Conservation (phyloP, 345 rosid genomes). For the Arabidopsis arenosa region DNA sequence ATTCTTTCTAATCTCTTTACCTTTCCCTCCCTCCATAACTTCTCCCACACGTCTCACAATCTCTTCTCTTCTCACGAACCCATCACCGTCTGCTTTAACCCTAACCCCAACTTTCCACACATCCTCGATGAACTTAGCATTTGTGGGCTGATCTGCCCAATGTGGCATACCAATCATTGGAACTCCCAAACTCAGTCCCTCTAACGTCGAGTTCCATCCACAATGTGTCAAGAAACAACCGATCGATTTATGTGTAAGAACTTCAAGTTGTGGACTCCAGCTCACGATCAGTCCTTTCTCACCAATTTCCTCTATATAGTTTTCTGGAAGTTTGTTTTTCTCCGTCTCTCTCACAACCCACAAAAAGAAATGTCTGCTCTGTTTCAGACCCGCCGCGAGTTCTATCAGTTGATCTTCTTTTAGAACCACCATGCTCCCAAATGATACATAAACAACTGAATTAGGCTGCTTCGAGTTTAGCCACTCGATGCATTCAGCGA, state of each 20-base stretch:
- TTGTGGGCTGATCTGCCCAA: slow-evolving; percentile 46
- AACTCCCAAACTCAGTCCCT: slow-evolving; percentile 43
- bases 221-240: slow-evolving; percentile 63
- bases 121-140: slow-evolving; percentile 51
- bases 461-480: slow-evolving; percentile 50
- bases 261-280: slow-evolving; percentile 64
- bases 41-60: slow-evolving; percentile 53
- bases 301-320: slow-evolving; percentile 41
- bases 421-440: slow-evolving; percentile 58
- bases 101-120: slow-evolving; percentile 57
- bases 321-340: slow-evolving; percentile 46
- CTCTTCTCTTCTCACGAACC: slow-evolving; percentile 52
- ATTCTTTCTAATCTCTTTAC: slow-evolving; percentile 49
- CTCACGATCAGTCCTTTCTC: slow-evolving; percentile 53
- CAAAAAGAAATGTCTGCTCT: slow-evolving; percentile 43
- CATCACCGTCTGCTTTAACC: slow-evolving; percentile 42
- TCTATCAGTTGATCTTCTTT: slow-evolving; percentile 60
- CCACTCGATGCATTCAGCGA: slow-evolving; percentile 51
- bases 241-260: slow-evolving; percentile 50
- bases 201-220: slow-evolving; percentile 57
- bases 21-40: slow-evolving; percentile 58
- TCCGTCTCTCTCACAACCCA: slow-evolving; percentile 74
- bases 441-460: slow-evolving; percentile 64
- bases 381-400: slow-evolving; percentile 53
- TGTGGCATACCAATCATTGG: slow-evolving; percentile 54